phyloP scores from a whole-genome alignment of 768 basidiomycete genomes.

The Agaricus subrufescens region DNA sequence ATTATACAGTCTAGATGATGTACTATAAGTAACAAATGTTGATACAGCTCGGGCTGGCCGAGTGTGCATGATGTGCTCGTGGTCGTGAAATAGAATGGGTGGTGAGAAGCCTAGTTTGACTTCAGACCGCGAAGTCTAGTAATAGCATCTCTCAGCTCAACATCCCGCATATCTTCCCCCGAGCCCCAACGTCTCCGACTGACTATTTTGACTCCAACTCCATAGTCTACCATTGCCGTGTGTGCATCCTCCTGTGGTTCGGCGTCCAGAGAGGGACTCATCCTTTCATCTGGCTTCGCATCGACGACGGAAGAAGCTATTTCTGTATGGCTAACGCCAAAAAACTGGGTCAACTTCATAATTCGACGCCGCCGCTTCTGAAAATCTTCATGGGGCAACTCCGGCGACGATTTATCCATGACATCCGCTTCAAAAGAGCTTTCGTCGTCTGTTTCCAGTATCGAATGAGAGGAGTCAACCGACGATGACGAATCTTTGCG shows the following conservation, averaged over 20 bases:
- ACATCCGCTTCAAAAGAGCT: background rate
- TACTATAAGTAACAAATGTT: slow-evolving; percentile 3
- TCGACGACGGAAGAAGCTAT: slow-evolving; percentile 24
- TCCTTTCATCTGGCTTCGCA: background rate
- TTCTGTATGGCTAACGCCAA: slow-evolving; percentile 48
- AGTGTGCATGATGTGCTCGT: background rate
- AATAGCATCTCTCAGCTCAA: slow-evolving; percentile 38
- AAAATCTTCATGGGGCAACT: background rate
- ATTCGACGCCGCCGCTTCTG: slow-evolving; percentile 32
- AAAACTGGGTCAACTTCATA: slow-evolving; percentile 54
- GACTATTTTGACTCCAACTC: slow-evolving; percentile 35
- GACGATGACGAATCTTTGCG: slow-evolving; percentile 1
- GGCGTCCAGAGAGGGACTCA: background rate
- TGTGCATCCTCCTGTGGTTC: background rate
- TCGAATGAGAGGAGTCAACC: background rate
- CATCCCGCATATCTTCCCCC: slow-evolving; percentile 25
- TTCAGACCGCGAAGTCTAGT: slow-evolving; percentile 34
- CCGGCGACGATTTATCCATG: background rate
- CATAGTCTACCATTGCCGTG: background rate
- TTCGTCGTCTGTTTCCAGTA: background rate
- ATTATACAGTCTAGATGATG: slow-evolving; percentile 1
- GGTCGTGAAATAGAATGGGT: background rate
- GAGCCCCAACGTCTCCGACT: slow-evolving; percentile 38
- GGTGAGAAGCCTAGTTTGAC: slow-evolving; percentile 24
- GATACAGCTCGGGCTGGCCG: slow-evolving; percentile 8